Base-by-base conservation (phyloP, 306 rosid species). In the Clitoria ternatea region DNA sequence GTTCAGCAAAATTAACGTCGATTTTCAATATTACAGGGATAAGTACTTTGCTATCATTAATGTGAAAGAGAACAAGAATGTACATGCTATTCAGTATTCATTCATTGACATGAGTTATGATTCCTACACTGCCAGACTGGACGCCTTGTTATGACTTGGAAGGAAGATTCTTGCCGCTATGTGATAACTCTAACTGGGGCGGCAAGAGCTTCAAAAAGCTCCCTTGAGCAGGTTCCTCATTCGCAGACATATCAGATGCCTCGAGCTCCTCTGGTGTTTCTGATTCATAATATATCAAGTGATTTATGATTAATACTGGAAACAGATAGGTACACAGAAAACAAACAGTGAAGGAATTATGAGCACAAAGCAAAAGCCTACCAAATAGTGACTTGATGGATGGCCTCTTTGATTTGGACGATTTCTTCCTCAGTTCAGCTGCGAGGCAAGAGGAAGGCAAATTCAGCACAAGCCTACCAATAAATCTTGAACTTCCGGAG, bases 371-470 rank as follows among this genome's bases (percentile, higher is more conserved):
- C 6, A 70, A 44, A 59, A 45, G 80, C 91, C n/a, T 82, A 95
- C 99, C 96, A 14, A 95, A 95, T 68, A 95, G 96, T 24, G 97
- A 63, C 75, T 91, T 95, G 43, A 95, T 61, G 43, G 96, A 82
- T 48, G 99, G 97, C 66, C 96, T 84, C 84, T 86, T 91, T 18
- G 86, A 57, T 81, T 84, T 95, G 85, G 79, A 61, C 53, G 56
- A 68, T 85, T 91, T 95, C 89, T 86, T 95, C 87, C 86, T 95
- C 88, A 95, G 75, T 72, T 88, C 96, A 80, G 91, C 97, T 95
- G 79, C 76, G 78, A 63, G 37, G 59, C 69, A 79, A 59, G 48
- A 84, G 73, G 80, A 72, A 65, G 33, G 42, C 7, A 70, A 77
- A 59, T 55, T 62, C 64, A 72, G 63, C 45, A 33, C 32, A 17